Evolutionary conservation across 805 yeast genomes (phyloP).

Genomic region (Sugiyamaella qingdaonensis): DNA sequence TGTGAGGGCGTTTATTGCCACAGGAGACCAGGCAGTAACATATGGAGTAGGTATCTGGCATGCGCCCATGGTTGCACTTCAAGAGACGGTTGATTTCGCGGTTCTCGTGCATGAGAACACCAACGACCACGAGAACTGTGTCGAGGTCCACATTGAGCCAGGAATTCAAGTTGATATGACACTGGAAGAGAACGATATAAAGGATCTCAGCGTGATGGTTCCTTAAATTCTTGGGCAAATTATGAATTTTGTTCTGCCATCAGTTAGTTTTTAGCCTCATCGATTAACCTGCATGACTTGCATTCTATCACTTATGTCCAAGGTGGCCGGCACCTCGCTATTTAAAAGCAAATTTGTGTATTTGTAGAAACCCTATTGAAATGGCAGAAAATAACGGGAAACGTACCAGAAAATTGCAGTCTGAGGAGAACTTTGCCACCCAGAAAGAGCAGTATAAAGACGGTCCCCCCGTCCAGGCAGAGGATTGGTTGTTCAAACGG

Average conservation of each 20-base stretch:
- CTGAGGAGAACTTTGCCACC: conserved; percentile 53
- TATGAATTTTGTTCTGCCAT: neutral
- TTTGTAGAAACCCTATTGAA: too few species aligned
- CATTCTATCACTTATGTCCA: neutral
- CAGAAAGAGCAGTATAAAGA: conserved; percentile 50
- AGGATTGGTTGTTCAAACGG: conserved; percentile 1
- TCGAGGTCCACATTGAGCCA: conserved; percentile 58
- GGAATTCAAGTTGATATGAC: conserved; percentile 3
- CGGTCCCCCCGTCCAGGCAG: conserved; percentile 49
- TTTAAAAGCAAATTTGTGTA: too few species aligned
- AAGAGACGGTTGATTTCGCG: conserved; percentile 69
- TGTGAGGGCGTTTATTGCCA: conserved; percentile 65
- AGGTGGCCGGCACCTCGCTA: too few species aligned
- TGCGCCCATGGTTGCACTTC: conserved; percentile 90
- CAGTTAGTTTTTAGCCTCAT: neutral
- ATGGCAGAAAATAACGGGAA: too few species aligned
- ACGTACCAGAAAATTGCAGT: conserved; percentile 43
- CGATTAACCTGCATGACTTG: neutral
- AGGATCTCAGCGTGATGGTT: neutral
- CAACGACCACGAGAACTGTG: conserved; percentile 72
- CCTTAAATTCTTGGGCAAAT: neutral
- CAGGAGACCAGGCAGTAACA: conserved; percentile 84
- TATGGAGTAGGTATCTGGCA: conserved; percentile 89
- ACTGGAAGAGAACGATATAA: neutral
- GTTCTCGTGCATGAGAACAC: conserved; percentile 87